Evolutionary conservation across 495 filamentous ascomycete genomes (phyloP).

Genomic region (Trichoderma virens): DNA sequence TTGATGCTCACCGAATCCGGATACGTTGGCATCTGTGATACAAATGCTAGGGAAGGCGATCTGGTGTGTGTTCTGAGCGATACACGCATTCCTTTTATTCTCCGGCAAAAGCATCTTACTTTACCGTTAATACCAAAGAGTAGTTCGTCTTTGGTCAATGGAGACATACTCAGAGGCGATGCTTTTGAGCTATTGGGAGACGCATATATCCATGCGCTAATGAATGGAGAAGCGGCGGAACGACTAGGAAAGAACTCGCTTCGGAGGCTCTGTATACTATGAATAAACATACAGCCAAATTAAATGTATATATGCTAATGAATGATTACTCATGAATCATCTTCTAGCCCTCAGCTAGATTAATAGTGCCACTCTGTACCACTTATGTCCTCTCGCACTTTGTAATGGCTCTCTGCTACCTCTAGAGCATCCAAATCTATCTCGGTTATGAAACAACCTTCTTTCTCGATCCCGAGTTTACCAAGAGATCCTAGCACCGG

Average conservation of each 20-base stretch:
- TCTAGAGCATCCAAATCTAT: slow-evolving; percentile 64
- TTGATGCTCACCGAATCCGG: background rate
- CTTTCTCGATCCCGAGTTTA: slow-evolving; percentile 44
- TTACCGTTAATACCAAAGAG: background rate
- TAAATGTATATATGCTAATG: too few relatives aligned
- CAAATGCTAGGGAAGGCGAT: background rate
- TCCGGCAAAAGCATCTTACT: background rate
- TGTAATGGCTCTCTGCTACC: slow-evolving; percentile 73
- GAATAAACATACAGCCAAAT: background rate
- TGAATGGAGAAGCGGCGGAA: background rate
- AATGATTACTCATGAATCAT: background rate
- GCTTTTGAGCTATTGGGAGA: background rate
- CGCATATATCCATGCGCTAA: background rate
- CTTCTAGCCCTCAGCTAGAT: background rate
- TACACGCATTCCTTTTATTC: background rate
- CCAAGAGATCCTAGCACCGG: slow-evolving; percentile 63
- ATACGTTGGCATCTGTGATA: background rate
- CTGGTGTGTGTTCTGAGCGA: background rate
- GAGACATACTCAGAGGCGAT: background rate
- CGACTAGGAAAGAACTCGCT: background rate
- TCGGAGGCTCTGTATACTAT: background rate
- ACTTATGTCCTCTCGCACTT: slow-evolving; percentile 63
- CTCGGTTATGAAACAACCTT: slow-evolving; percentile 67
- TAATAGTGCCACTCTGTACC: slow-evolving; percentile 71
- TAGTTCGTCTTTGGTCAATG: background rate